Conservation (phyloP, 1,139 yeast genomes). For the Saccharomyces hybrid region DNA sequence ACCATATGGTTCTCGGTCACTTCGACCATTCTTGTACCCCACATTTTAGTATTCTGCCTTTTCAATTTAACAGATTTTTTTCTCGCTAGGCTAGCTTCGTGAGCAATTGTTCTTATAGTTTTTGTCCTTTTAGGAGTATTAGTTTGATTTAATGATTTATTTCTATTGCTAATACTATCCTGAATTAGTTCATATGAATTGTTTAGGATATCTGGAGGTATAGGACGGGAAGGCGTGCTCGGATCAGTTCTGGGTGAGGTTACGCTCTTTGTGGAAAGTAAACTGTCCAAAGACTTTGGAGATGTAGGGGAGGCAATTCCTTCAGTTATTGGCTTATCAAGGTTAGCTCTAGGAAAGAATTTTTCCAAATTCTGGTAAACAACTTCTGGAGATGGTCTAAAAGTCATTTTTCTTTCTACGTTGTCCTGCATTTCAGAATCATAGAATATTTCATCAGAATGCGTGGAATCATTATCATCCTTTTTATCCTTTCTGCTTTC, state of each 20-base stretch:
- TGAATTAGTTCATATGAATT: not conserved
- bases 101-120: constrained; percentile 84
- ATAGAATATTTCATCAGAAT: constrained; percentile 4
- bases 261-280: constrained; percentile 9
- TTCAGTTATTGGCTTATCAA: constrained; percentile 86
- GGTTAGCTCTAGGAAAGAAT: constrained; percentile 86
- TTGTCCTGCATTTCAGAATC: constrained; percentile 17
- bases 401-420: constrained; percentile 40
- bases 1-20: constrained; percentile 66
- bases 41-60: constrained; percentile 84
- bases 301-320: constrained; percentile 58
- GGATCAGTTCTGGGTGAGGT: constrained; percentile 7
- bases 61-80: constrained; percentile 39
- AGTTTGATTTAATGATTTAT: not conserved
- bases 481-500: not conserved
- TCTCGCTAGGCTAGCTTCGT: constrained; percentile 71
- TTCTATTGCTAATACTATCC: not conserved
- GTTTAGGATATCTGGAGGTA: not conserved
- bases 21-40: constrained; percentile 94
- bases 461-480: constrained; percentile 13
- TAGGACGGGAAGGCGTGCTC: not conserved
- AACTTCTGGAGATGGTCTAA: constrained; percentile 92
- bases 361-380: constrained; percentile 84
- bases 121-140: constrained; percentile 52
- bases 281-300: constrained; percentile 30